Evolutionary conservation across 257 asterid genomes (phyloP).

Genomic region (Ballota nigra): DNA sequence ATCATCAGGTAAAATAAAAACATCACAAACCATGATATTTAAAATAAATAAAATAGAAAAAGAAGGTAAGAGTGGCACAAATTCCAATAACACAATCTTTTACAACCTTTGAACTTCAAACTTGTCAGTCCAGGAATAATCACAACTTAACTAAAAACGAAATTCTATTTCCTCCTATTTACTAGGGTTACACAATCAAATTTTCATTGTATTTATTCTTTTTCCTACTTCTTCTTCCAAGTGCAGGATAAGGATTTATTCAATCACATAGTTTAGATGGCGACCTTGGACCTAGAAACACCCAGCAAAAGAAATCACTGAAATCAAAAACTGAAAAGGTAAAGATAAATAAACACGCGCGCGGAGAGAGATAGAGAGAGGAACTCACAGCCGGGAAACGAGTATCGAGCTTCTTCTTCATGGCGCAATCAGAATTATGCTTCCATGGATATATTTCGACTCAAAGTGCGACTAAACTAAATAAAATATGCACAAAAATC

Average conservation of each 20-base stretch:
- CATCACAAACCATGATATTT: not conserved
- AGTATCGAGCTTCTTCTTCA: constrained; percentile 81
- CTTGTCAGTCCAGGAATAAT: constrained; percentile 7
- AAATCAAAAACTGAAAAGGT: not conserved
- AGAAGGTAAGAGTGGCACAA: constrained; percentile 9
- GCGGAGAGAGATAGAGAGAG: not conserved
- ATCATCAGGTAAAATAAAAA: not conserved
- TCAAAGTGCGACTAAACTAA: constrained; percentile 5
- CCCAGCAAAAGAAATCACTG: not conserved
- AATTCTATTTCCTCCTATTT: no score
- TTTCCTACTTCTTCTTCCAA: no score
- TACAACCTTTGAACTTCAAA: not conserved
- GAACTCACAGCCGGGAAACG: constrained; percentile 71
- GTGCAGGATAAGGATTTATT: no score
- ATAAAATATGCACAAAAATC: not conserved
- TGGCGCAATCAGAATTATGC: constrained; percentile 34
- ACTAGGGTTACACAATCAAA: no score
- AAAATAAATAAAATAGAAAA: not conserved
- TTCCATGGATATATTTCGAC: constrained; percentile 19
- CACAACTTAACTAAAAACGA: not conserved
- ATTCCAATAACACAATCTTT: constrained; percentile 2
- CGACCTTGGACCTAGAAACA: no score
- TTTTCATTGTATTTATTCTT: no score
- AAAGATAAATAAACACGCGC: not conserved
- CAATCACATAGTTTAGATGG: no score